Evolutionary conservation across 306 rosid genomes (phyloP).

Genomic region (Casuarina glauca): DNA sequence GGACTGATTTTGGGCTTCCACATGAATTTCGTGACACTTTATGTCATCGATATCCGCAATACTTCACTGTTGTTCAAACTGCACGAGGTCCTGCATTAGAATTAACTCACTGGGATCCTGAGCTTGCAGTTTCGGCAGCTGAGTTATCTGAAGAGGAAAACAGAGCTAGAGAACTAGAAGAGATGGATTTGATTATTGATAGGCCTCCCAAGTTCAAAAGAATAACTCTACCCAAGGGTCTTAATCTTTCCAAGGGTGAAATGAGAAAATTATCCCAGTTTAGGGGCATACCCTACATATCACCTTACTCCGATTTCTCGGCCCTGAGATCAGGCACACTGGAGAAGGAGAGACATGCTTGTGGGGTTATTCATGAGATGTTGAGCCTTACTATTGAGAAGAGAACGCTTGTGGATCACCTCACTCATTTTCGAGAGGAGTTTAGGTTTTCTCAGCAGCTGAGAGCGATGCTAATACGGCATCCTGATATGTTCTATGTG

Average conservation of each 20-base stretch:
- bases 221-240: slow-evolving; percentile 79
- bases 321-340: slow-evolving; percentile 53
- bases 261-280: slow-evolving; percentile 67
- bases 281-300: slow-evolving; percentile 75
- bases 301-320: slow-evolving; percentile 86
- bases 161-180: slow-evolving; percentile 56
- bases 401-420: slow-evolving; percentile 76
- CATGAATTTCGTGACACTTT: slow-evolving; percentile 77
- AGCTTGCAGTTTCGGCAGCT: slow-evolving; percentile 85
- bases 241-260: slow-evolving; percentile 77
- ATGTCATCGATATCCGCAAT: slow-evolving; percentile 80
- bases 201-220: slow-evolving; percentile 71
- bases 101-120: slow-evolving; percentile 89
- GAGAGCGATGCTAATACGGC: slow-evolving; percentile 88
- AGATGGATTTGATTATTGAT: slow-evolving; percentile 74
- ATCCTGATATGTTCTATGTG: slow-evolving; percentile 87
- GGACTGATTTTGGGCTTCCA: slow-evolving; percentile 73
- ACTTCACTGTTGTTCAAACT: slow-evolving; percentile 73
- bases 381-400: slow-evolving; percentile 86
- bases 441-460: slow-evolving; percentile 85
- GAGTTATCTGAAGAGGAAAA: slow-evolving; percentile 78
- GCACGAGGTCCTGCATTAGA: slow-evolving; percentile 77
- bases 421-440: slow-evolving; percentile 92
- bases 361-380: slow-evolving; percentile 85
- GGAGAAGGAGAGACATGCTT: slow-evolving; percentile 86